phyloP scores from a whole-genome alignment of 1,284 basidiomycete genomes.

The Porodaedalea pini region DNA sequence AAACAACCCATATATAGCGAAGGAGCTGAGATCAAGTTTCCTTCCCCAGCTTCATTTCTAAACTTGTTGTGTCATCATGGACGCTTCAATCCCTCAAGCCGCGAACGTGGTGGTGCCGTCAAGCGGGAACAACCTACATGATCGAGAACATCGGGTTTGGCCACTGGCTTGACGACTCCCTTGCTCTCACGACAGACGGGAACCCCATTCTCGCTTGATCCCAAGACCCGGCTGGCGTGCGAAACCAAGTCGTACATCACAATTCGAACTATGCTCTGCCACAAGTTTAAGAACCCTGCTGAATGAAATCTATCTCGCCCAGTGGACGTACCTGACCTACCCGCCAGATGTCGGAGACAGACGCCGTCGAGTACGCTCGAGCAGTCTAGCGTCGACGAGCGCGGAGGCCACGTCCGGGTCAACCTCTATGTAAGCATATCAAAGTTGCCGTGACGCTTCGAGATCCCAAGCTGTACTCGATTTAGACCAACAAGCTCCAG shows the following conservation, averaged over 20 bases:
- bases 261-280: background rate
- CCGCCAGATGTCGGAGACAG: constrained; percentile 14
- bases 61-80: too few relatives aligned
- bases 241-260: background rate
- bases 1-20: too few relatives aligned
- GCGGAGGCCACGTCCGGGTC: constrained; percentile 12
- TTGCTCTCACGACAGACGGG: too few relatives aligned
- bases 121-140: background rate
- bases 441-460: background rate
- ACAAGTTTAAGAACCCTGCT: background rate
- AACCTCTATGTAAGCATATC: constrained; percentile 3
- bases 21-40: too few relatives aligned
- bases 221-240: too few relatives aligned
- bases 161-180: background rate
- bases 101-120: background rate
- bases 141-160: background rate
- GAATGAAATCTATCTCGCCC: background rate
- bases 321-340: constrained; percentile 18
- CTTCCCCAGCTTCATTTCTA: too few relatives aligned
- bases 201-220: too few relatives aligned
- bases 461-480: background rate
- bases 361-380: background rate
- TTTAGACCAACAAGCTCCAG: constrained; percentile 11
- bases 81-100: too few relatives aligned
- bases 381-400: constrained; percentile 1